A percentile compares a stretch with the other conserved stretches of the same genome.
phyloP scores from a whole-genome alignment of 1,284 basidiomycete species.

The Cronartium quercuum region DNA sequence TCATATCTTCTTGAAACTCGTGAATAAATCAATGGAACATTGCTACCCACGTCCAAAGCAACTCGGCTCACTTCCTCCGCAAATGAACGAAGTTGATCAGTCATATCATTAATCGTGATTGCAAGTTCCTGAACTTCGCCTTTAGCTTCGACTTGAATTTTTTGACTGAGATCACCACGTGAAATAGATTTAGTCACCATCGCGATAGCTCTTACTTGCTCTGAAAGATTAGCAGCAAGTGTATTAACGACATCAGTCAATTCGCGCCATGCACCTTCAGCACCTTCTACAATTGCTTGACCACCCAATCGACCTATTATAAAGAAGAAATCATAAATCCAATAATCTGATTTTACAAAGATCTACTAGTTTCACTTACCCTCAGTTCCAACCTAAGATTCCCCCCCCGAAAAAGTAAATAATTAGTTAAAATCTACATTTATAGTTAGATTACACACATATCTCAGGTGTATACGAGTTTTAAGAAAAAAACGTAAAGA shows the following conservation, averaged over 20 bases:
- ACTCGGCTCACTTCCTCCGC: conserved; percentile 96
- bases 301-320: conserved; percentile 85
- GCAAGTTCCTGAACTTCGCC: conserved; percentile 97
- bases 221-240: conserved; percentile 81
- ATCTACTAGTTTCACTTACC: neutral
- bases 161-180: conserved; percentile 84
- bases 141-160: conserved; percentile 91
- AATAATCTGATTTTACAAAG: neutral
- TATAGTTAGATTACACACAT: too few relatives aligned
- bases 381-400: conserved; percentile 35
- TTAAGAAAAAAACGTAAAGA: conserved; percentile 41
- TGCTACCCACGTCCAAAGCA: conserved; percentile 54
- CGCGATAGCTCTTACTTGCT: conserved; percentile 89
- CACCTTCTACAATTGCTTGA: conserved; percentile 83
- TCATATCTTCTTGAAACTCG: neutral
- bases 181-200: conserved; percentile 96
- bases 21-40: neutral
- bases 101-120: conserved; percentile 83
- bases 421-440: neutral
- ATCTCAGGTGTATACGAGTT: neutral
- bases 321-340: conserved; percentile 54
- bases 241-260: conserved; percentile 85
- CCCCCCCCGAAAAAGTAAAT: conserved; percentile 74
- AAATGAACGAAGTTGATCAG: conserved; percentile 75
- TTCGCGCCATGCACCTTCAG: conserved; percentile 90